These are phyloP conservation scores for Amanita bisporigera DNA, from an alignment of 1,284 basidiomycete species.

Conservation along the genomic window DNA sequence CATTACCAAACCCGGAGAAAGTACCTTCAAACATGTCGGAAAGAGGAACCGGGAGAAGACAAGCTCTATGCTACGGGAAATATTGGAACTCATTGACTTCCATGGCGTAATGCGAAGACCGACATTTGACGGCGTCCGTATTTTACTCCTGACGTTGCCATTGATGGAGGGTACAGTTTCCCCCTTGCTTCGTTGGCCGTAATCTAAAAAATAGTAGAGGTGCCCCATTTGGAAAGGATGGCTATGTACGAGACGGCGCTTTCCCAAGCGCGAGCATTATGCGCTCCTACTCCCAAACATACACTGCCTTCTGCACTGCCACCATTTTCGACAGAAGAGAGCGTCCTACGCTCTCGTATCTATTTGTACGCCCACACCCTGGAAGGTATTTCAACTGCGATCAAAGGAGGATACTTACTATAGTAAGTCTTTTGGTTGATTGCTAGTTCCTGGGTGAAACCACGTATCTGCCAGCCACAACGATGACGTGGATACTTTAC, in stretches of 20 bases:
- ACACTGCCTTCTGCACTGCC: constrained; percentile 55
- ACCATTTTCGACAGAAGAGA: constrained; percentile 62
- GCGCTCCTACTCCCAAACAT: constrained; percentile 52
- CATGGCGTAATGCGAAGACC: constrained; percentile 81
- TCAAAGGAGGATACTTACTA: constrained; percentile 78
- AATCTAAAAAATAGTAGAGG: constrained; percentile 36
- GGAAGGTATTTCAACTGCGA: constrained; percentile 79
- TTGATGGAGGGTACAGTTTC: constrained; percentile 72
- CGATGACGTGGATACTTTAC: constrained; percentile 73
- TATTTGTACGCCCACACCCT: constrained; percentile 88
- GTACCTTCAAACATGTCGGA: constrained; percentile 19
- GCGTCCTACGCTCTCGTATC: constrained; percentile 70
- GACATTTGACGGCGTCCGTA: constrained; percentile 84
- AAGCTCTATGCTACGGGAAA: constrained; percentile 67
- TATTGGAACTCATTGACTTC: constrained; percentile 79
- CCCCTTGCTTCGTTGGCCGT: neutral
- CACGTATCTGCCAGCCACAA: constrained; percentile 41
- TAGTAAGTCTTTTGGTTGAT: constrained; percentile 54
- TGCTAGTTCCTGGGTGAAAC: constrained; percentile 8
- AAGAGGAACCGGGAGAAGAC: constrained; percentile 44
- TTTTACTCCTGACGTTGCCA: constrained; percentile 77
- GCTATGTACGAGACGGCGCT: constrained; percentile 53
- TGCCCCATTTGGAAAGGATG: constrained; percentile 49
- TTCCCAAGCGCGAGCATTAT: constrained; percentile 69
- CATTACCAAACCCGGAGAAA: constrained; percentile 17